These are phyloP conservation scores for Xanthoconium stramineum DNA, from an alignment of 768 basidiomycete species.

Conservation along the genomic window DNA sequence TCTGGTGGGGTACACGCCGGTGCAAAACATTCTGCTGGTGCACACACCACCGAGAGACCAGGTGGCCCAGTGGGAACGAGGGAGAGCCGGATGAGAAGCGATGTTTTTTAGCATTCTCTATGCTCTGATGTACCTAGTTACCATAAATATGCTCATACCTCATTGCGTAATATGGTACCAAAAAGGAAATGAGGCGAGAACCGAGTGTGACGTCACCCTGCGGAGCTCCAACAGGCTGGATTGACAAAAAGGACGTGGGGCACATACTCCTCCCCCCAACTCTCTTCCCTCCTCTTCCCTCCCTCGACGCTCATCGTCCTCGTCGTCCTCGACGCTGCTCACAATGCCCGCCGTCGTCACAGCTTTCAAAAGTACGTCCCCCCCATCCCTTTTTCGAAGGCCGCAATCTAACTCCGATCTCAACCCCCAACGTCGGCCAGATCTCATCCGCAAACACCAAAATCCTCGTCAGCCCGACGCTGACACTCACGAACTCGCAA, in stretches of 20 bases:
- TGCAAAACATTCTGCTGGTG: constrained; percentile 67
- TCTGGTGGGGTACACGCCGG: constrained; percentile 70
- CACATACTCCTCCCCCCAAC: constrained; percentile 11
- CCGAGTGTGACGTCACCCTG: constrained; percentile 31
- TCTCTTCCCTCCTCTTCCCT: background rate
- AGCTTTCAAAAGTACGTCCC: constrained; percentile 77
- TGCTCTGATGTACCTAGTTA: background rate
- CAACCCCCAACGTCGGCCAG: constrained; percentile 35
- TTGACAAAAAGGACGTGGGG: constrained; percentile 31
- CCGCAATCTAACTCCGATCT: constrained; percentile 20
- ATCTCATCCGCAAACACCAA: constrained; percentile 76
- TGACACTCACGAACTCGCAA: constrained; percentile 27
- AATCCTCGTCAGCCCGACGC: constrained; percentile 47
- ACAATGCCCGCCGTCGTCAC: constrained; percentile 75
- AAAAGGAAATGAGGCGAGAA: constrained; percentile 9
- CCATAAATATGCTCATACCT: background rate
- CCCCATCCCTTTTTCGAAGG: constrained; percentile 1
- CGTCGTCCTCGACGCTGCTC: constrained; percentile 4
- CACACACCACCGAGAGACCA: constrained; percentile 61
- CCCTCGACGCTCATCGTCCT: background rate
- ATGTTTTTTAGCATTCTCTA: background rate
- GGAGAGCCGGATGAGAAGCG: constrained; percentile 13
- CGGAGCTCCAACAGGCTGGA: constrained; percentile 31
- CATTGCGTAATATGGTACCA: background rate
- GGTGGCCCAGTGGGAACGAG: constrained; percentile 36